phyloP scores from a whole-genome alignment of 148 eudicot species.

The Spergularia bocconei region DNA sequence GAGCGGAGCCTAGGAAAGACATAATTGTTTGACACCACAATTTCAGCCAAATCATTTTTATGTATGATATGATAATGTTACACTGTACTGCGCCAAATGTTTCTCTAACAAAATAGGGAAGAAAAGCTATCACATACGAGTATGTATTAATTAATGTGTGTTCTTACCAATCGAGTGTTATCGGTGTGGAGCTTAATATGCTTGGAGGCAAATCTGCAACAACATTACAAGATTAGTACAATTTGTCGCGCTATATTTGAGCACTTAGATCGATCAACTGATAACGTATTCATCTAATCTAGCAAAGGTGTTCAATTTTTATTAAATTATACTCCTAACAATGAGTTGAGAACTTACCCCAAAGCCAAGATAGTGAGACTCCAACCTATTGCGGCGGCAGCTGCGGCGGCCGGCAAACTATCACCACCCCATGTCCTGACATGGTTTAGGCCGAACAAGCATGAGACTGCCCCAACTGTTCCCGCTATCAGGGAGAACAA shows the following conservation, averaged over 20 bases:
- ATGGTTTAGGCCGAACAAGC: slow-evolving; percentile 40
- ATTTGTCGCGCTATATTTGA: background rate
- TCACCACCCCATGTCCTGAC: slow-evolving; percentile 28
- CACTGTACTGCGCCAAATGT: background rate
- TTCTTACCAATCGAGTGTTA: slow-evolving; percentile 32
- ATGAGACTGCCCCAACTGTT: slow-evolving; percentile 33
- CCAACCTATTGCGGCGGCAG: slow-evolving; percentile 37
- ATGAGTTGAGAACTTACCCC: slow-evolving; percentile 20
- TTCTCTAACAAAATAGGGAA: background rate
- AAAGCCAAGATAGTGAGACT: slow-evolving; percentile 40
- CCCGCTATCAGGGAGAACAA: slow-evolving; percentile 36
- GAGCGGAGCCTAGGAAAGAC: too few species aligned
- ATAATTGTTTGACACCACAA: background rate
- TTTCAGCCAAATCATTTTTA: background rate
- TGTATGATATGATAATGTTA: background rate
- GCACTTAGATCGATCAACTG: too few species aligned
- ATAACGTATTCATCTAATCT: background rate
- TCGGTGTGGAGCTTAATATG: slow-evolving; percentile 43
- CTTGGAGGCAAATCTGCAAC: slow-evolving; percentile 41
- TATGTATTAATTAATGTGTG: background rate
- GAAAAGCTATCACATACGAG: too few species aligned
- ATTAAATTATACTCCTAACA: too few species aligned
- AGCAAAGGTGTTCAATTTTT: too few species aligned
- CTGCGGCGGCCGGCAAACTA: slow-evolving; percentile 35
- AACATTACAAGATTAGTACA: background rate